phyloP scores from a whole-genome alignment of 225 moss, liverwort and hornwort genomes.

The Polytrichum formosum region DNA sequence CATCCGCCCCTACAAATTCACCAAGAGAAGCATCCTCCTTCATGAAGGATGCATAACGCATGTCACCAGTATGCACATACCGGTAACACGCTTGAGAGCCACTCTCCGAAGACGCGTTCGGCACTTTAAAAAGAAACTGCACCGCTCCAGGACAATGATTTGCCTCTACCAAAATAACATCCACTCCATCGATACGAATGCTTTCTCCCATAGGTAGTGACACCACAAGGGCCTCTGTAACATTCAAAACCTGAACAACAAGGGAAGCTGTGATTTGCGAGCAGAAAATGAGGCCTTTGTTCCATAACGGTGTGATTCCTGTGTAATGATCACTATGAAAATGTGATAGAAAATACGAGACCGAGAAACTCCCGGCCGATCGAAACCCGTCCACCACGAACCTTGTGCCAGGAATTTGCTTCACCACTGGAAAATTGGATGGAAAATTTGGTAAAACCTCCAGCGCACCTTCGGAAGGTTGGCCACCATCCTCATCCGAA shows the following conservation, averaged over 20 bases:
- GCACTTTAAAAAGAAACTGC: constrained; percentile 71
- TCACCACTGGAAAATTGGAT: constrained; percentile 56
- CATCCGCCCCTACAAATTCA: constrained; percentile 71
- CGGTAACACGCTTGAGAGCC: constrained; percentile 22
- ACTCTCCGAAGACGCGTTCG: constrained; percentile 16
- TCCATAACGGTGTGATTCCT: constrained; percentile 67
- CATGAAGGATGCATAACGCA: constrained; percentile 70
- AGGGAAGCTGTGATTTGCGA: constrained; percentile 75
- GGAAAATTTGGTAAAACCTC: constrained; percentile 38
- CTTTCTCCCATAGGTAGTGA: constrained; percentile 43
- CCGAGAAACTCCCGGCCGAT: constrained; percentile 62
- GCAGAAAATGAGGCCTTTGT: constrained; percentile 69
- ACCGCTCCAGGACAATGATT: constrained; percentile 91
- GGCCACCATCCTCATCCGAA: constrained; percentile 5
- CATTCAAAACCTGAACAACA: constrained; percentile 50
- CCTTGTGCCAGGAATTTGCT: constrained; percentile 70
- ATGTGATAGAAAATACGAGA: constrained; percentile 82
- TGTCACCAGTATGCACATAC: constrained; percentile 82
- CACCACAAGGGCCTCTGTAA: constrained; percentile 52
- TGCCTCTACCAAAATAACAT: constrained; percentile 70
- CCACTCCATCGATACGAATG: constrained; percentile 53
- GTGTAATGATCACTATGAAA: constrained; percentile 86
- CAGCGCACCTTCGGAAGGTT: constrained; percentile 10
- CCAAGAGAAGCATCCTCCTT: constrained; percentile 53
- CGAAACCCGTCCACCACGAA: constrained; percentile 77